Conservation (phyloP, 2,329 filamentous ascomycete species). For the Neofusicoccum umdonicola region DNA sequence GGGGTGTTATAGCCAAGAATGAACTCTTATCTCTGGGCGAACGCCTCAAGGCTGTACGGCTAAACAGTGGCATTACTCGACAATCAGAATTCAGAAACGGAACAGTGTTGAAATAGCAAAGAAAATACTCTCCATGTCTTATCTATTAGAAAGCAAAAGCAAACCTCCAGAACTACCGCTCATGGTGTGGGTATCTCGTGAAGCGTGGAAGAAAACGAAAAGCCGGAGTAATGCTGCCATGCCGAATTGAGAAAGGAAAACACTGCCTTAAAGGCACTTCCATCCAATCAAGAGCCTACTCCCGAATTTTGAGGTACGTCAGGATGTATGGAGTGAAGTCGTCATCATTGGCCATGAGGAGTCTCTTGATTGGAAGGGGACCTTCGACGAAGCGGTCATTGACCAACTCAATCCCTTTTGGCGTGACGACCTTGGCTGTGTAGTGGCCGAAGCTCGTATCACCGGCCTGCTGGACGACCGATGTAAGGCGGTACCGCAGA, state of each 20-base stretch:
- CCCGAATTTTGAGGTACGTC: neutral
- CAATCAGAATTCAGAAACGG: neutral
- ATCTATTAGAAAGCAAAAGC: neutral
- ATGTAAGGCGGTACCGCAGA: neutral
- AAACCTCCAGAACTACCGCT: neutral
- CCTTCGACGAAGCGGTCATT: neutral
- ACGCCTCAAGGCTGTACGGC: neutral
- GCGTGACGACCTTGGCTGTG: neutral
- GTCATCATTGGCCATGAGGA: neutral
- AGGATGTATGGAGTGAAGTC: conserved; percentile 1
- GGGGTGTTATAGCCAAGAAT: accelerated
- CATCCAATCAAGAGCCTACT: neutral
- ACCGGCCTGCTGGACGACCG: neutral
- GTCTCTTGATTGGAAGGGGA: neutral
- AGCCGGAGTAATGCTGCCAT: neutral
- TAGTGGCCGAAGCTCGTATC: conserved; percentile 6
- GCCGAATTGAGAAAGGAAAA: neutral
- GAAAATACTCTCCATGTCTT: neutral
- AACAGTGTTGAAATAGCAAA: neutral
- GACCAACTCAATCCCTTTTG: neutral
- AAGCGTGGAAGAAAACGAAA: neutral
- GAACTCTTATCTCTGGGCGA: neutral
- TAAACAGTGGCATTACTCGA: too few species aligned
- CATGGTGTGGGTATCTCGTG: conserved; percentile 9
- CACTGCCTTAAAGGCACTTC: too few species aligned